Conservation (phyloP, 169 alveolate species). For the Theileria parva region DNA sequence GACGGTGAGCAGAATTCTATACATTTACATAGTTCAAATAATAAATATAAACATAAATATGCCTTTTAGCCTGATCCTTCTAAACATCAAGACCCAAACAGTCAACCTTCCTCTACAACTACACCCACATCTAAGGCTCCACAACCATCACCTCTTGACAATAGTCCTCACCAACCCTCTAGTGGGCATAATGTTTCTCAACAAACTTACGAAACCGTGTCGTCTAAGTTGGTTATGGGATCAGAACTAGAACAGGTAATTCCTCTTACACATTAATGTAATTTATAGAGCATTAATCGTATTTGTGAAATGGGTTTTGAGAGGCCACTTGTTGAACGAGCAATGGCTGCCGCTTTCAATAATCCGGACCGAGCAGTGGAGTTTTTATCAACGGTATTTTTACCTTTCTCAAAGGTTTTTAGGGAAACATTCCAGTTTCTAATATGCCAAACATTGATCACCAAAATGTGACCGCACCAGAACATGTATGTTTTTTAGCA, state of each 20-base stretch:
- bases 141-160: background rate
- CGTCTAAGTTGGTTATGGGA: constrained; percentile 20
- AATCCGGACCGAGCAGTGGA: constrained; percentile 96
- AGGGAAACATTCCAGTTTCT: constrained; percentile 47
- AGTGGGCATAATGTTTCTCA: background rate
- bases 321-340: constrained; percentile 82
- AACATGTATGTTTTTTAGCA: background rate
- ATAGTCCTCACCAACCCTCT: background rate
- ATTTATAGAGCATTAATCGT: constrained; percentile 70
- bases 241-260: constrained; percentile 24
- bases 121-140: background rate
- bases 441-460: background rate
- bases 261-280: background rate
- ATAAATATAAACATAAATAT: too few relatives aligned
- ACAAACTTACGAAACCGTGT: background rate
- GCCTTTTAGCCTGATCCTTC: background rate
- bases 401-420: constrained; percentile 13
- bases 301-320: constrained; percentile 91
- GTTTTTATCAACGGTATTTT: constrained; percentile 86
- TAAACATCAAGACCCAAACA: background rate
- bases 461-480: background rate
- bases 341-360: constrained; percentile 93
- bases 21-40: background rate
- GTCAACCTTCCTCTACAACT: background rate
- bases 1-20: constrained; percentile 25